Percentiles rank a stretch among this genome's conserved stretches.
Conservation (phyloP, 2,329 filamentous ascomycete genomes). For the Ophiostoma sp. region DNA sequence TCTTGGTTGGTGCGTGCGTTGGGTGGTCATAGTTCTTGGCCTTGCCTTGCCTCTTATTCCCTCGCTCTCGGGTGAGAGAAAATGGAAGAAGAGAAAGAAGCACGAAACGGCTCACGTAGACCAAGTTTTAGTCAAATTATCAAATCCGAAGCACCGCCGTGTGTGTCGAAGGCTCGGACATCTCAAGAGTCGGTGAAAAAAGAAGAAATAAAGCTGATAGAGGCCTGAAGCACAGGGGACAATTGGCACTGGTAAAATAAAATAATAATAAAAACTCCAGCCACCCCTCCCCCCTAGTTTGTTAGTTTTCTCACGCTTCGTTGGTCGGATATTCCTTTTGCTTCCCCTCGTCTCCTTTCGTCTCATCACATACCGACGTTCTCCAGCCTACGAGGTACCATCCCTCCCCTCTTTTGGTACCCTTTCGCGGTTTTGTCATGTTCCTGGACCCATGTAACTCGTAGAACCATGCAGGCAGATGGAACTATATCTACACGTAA, state of each 20-base stretch:
- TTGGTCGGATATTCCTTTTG: not conserved
- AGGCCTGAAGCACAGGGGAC: not conserved
- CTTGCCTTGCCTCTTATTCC: not conserved
- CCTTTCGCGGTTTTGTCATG: no score
- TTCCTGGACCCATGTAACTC: not conserved
- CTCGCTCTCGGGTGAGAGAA: not conserved
- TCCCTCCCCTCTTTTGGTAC: not conserved
- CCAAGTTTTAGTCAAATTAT: not conserved
- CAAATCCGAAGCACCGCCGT: not conserved
- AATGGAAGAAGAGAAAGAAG: not conserved
- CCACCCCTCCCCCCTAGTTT: constrained; percentile 2
- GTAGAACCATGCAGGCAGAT: not conserved
- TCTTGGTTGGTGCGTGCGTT: not conserved
- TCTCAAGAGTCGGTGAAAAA: not conserved
- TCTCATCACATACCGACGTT: not conserved
- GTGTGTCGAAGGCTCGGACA: not conserved
- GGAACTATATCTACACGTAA: not conserved
- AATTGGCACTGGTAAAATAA: not conserved
- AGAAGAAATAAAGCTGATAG: not conserved
- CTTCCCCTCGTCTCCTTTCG: not conserved
- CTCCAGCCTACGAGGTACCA: not conserved
- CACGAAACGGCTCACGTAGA: not conserved
- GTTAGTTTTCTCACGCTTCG: not conserved
- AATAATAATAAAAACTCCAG: not conserved
- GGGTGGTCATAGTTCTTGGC: not conserved